A percentile compares a stretch with the other conserved stretches of the same genome.
Conservation (phyloP, 1,284 basidiomycete species). For the Kalmanozyma brasiliensis region DNA sequence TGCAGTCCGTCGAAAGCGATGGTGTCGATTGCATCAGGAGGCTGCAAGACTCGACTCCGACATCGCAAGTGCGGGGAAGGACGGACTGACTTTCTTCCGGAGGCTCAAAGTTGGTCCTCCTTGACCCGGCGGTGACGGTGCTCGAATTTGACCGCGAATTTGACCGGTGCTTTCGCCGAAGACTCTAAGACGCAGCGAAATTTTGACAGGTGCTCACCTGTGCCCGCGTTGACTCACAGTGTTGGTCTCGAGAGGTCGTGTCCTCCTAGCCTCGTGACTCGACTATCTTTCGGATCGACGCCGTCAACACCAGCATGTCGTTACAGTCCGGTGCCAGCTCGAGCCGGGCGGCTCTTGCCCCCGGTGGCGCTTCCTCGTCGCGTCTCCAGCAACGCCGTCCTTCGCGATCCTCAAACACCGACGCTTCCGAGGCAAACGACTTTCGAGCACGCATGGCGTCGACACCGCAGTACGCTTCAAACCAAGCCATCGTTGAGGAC, state of each 20-base stretch:
- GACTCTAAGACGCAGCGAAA: not conserved
- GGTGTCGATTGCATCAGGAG: too few relatives aligned
- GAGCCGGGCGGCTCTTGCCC: conserved; percentile 3
- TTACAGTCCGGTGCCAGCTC: conserved; percentile 2
- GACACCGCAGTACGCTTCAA: conserved; percentile 2
- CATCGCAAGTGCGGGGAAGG: not conserved
- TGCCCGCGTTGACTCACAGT: too few relatives aligned
- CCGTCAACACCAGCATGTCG: conserved; percentile 9
- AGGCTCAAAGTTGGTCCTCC: not conserved
- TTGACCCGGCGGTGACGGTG: conserved; percentile 7
- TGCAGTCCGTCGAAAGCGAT: too few relatives aligned
- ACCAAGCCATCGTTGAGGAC: conserved; percentile 14
- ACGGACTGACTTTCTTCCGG: conserved; percentile 7
- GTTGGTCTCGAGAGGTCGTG: too few relatives aligned
- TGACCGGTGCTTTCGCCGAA: conserved; percentile 8
- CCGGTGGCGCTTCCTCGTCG: conserved; percentile 2
- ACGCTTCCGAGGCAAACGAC: conserved; percentile 12
- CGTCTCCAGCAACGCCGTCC: conserved; percentile 22
- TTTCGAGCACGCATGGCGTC: conserved; percentile 21
- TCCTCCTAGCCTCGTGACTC: not conserved
- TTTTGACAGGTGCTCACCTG: not conserved
- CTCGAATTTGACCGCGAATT: conserved; percentile 1
- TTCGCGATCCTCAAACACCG: conserved; percentile 19
- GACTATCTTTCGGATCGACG: too few relatives aligned
- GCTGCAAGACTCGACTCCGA: too few relatives aligned